Percentiles rank a stretch among this genome's conserved stretches.
These are phyloP conservation scores for Pythium rhizo-oryzae DNA, from an alignment of 352 stramenopile species.

Conservation along the genomic window DNA sequence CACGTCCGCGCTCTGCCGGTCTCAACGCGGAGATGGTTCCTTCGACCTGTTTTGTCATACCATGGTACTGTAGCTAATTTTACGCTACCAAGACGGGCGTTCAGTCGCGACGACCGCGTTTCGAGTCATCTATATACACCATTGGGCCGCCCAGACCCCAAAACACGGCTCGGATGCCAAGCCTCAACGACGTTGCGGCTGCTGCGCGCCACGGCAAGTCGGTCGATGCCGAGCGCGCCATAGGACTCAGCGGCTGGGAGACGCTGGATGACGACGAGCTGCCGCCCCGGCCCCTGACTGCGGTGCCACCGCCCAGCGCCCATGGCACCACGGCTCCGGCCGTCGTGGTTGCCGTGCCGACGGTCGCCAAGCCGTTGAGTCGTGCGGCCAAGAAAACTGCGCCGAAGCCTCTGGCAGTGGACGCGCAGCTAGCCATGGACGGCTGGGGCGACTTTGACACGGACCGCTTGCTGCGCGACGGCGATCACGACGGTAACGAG, in stretches of 20 bases:
- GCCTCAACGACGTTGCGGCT: not conserved
- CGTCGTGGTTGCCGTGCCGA: no score
- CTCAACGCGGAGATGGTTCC: no score
- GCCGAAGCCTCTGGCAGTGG: not conserved
- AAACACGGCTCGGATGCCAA: not conserved
- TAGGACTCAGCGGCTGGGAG: slow-evolving; percentile 13
- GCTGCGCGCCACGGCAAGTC: no score
- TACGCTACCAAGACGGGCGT: no score
- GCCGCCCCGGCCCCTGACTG: slow-evolving; percentile 6
- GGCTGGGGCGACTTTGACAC: slow-evolving; percentile 65
- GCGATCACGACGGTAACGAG: no score
- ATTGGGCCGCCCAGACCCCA: no score
- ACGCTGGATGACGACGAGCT: not conserved
- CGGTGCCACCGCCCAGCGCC: not conserved
- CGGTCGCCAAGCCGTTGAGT: slow-evolving; percentile 2
- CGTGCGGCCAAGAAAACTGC: not conserved
- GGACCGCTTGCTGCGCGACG: slow-evolving; percentile 38
- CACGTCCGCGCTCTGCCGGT: no score
- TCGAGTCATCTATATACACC: no score
- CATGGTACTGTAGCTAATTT: no score
- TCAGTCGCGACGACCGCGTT: no score
- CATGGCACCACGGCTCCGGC: not conserved
- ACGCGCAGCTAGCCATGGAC: slow-evolving; percentile 13
- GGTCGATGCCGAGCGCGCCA: slow-evolving; percentile 1
- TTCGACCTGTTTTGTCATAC: no score